Percentiles rank a stretch among this genome's conserved stretches.
phyloP scores from a whole-genome alignment of 352 stramenopile species.

The Phytophthora kernoviae region DNA sequence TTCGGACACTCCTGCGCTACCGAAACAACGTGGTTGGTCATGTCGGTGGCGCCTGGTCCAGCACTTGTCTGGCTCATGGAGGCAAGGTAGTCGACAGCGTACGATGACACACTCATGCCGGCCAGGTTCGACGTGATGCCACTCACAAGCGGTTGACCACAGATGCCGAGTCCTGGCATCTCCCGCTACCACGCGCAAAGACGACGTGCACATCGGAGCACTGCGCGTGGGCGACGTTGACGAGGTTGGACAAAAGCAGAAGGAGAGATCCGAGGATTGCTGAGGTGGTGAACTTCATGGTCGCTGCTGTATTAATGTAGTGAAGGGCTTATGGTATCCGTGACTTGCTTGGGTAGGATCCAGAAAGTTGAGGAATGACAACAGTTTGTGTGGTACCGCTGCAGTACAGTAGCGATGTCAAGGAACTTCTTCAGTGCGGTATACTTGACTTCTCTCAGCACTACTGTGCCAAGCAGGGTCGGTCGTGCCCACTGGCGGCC shows the following conservation, averaged over 20 bases:
- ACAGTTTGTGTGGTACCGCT: too few relatives aligned
- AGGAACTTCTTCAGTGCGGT: too few relatives aligned
- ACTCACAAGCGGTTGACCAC: conserved; percentile 33
- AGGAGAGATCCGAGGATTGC: conserved; percentile 4
- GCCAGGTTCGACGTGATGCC: too few relatives aligned
- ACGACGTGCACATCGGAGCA: conserved; percentile 38
- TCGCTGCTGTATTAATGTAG: not conserved
- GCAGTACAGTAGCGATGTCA: too few relatives aligned
- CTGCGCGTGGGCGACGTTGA: conserved; percentile 11
- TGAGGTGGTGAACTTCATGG: conserved; percentile 19
- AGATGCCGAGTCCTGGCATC: conserved; percentile 32
- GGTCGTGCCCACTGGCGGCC: too few relatives aligned
- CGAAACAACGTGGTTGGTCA: too few relatives aligned
- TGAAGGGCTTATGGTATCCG: not conserved
- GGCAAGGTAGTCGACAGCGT: too few relatives aligned
- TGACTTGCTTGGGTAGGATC: conserved; percentile 3
- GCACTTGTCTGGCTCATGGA: too few relatives aligned
- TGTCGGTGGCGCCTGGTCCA: too few relatives aligned
- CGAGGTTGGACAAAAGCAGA: not conserved
- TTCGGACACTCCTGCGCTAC: conserved; percentile 35
- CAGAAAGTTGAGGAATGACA: conserved; percentile 15
- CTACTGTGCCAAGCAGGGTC: too few relatives aligned
- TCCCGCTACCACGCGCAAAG: conserved; percentile 42
- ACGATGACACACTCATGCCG: conserved; percentile 44
- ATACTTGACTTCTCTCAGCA: too few relatives aligned